A percentile compares a stretch with the other conserved stretches of the same genome.
phyloP scores from a whole-genome alignment of 768 basidiomycete species.

The Tylopilus sp. region DNA sequence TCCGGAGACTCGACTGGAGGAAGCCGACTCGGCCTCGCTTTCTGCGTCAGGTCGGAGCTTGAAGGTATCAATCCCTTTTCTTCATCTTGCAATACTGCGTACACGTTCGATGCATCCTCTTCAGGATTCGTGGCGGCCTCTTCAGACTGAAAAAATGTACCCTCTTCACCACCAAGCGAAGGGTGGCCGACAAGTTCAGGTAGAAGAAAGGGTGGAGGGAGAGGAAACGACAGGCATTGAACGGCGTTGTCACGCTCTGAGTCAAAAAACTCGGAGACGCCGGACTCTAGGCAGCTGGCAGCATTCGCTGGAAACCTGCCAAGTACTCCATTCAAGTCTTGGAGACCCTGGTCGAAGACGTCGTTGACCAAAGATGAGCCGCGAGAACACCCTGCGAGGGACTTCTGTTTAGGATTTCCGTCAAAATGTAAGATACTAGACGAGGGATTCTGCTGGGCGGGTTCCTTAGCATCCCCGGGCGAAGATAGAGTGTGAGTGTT shows the following conservation, averaged over 20 bases:
- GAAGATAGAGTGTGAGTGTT: neutral
- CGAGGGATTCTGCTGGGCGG: neutral
- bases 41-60: conserved; percentile 16
- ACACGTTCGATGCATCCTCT: neutral
- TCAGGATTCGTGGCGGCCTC: neutral
- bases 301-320: neutral
- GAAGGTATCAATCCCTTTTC: neutral
- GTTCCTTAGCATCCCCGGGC: neutral
- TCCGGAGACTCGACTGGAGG: neutral
- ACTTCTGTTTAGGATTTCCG: neutral
- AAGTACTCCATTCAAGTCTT: too few species aligned
- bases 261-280: neutral
- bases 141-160: neutral
- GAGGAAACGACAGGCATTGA: conserved; percentile 20
- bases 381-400: neutral
- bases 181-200: conserved; percentile 3
- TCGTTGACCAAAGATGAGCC: neutral
- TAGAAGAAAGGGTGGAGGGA: conserved; percentile 10
- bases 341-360: too few species aligned
- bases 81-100: neutral
- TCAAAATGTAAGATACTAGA: neutral
- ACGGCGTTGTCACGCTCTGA: neutral
- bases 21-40: conserved; percentile 3
- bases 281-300: too few species aligned
- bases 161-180: neutral